Percentiles rank a stretch among this genome's conserved stretches.
Conservation (phyloP, 225 moss, liverwort and hornwort genomes). For the Thuidium tamariscinum region DNA sequence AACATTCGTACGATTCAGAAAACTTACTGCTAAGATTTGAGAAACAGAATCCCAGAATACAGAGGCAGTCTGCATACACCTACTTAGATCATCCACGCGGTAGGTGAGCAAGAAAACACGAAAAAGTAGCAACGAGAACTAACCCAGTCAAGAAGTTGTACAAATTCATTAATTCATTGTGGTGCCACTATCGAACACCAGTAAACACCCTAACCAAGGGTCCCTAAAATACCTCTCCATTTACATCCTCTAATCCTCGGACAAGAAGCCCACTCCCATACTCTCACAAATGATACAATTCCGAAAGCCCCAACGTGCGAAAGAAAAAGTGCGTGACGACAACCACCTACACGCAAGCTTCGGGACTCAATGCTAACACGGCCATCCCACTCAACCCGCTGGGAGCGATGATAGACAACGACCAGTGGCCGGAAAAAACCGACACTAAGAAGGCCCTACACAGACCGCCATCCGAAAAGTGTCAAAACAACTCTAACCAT, state of each 20-base stretch:
- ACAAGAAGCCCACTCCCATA: neutral
- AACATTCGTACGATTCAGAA: no score
- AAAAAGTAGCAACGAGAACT: neutral
- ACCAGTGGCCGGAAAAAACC: neutral
- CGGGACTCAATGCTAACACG: neutral
- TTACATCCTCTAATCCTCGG: neutral
- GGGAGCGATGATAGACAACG: neutral
- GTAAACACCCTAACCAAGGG: neutral
- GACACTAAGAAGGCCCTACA: neutral
- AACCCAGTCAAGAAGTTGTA: neutral
- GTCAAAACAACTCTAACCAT: neutral
- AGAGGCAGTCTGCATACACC: neutral
- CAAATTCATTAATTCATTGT: neutral
- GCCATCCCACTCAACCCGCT: neutral
- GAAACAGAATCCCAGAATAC: neutral
- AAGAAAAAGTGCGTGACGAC: neutral
- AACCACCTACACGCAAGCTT: neutral
- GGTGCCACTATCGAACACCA: neutral
- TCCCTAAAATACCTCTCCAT: neutral
- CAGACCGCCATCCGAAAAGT: neutral
- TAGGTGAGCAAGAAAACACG: neutral
- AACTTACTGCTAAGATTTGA: no score
- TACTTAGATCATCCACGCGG: neutral
- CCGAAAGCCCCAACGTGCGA: neutral
- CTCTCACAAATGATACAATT: slow-evolving; percentile 19